phyloP scores from a whole-genome alignment of 139 green algal genomes.

The Chlamydomonas incerta region DNA sequence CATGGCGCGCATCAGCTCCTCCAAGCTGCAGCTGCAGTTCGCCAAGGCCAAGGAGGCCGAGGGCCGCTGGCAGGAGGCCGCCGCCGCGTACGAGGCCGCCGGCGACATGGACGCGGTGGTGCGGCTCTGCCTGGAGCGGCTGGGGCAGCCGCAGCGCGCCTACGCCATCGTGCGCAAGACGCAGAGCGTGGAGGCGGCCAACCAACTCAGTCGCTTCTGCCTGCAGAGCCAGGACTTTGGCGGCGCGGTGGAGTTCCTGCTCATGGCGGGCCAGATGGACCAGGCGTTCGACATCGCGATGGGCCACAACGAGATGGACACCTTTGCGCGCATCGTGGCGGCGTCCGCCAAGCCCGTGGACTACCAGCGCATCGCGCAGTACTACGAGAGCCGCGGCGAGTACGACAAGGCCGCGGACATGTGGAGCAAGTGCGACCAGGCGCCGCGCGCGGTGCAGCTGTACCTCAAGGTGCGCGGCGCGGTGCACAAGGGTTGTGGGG shows the following conservation, averaged over 20 bases:
- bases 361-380: conserved; percentile 63
- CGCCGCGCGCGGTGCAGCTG: conserved; percentile 62
- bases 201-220: conserved; percentile 66
- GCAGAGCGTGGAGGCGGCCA: conserved; percentile 61
- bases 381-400: conserved; percentile 72
- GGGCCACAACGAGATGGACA: conserved; percentile 76
- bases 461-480: conserved; percentile 69
- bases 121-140: conserved; percentile 75
- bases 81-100: conserved; percentile 73
- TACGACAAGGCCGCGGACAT: conserved; percentile 72
- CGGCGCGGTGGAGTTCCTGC: conserved; percentile 77
- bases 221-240: conserved; percentile 55
- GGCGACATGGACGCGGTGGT: conserved; percentile 74
- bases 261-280: conserved; percentile 70
- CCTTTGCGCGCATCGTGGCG: conserved; percentile 68
- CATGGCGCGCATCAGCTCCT: conserved; percentile 72
- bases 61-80: conserved; percentile 61
- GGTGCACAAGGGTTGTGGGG: conserved; percentile 51
- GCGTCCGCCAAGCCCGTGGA: conserved; percentile 50
- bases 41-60: conserved; percentile 85
- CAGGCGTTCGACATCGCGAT: conserved; percentile 82
- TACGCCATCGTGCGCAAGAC: conserved; percentile 75
- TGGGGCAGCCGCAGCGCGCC: conserved; percentile 71
- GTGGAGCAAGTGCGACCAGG: conserved; percentile 65
- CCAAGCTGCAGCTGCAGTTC: conserved; percentile 81